Conservation (phyloP, 345 rosid genomes). For the Eucalyptus leucophloia region DNA sequence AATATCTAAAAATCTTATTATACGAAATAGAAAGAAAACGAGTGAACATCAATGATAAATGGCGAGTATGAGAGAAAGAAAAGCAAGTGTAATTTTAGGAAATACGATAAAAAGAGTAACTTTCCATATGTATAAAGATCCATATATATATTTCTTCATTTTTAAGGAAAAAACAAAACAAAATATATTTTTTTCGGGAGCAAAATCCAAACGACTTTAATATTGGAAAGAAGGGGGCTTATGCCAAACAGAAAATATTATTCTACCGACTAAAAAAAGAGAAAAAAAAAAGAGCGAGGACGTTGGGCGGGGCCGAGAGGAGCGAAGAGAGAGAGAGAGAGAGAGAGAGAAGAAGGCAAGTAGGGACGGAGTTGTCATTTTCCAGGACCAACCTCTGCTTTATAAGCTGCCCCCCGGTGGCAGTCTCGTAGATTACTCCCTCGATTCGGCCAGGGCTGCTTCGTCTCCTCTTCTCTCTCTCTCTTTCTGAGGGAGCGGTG, state of each 20-base stretch:
- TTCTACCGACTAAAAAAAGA: neutral
- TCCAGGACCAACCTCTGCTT: constrained; percentile 5
- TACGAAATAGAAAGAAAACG: neutral
- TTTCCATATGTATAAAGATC: neutral
- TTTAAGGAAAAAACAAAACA: neutral
- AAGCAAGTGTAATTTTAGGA: neutral
- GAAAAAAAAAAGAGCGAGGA: neutral
- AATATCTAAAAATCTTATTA: neutral
- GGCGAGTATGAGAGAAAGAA: neutral
- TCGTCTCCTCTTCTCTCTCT: neutral
- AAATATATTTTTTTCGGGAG: neutral
- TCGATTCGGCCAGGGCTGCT: neutral
- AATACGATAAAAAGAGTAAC: neutral
- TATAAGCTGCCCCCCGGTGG: constrained; percentile 2
- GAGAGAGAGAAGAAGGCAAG: neutral
- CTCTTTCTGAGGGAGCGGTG: neutral
- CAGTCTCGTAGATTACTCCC: neutral
- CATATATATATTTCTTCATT: neutral
- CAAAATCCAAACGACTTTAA: neutral
- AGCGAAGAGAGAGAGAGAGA: neutral
- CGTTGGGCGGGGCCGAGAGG: neutral
- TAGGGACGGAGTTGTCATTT: constrained; percentile 17
- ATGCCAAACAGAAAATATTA: neutral
- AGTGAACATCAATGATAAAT: neutral
- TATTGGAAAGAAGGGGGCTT: neutral